These are phyloP conservation scores for Cryptococcus jaspeensis DNA, from an alignment of 1,284 basidiomycete genomes.

Conservation along the genomic window DNA sequence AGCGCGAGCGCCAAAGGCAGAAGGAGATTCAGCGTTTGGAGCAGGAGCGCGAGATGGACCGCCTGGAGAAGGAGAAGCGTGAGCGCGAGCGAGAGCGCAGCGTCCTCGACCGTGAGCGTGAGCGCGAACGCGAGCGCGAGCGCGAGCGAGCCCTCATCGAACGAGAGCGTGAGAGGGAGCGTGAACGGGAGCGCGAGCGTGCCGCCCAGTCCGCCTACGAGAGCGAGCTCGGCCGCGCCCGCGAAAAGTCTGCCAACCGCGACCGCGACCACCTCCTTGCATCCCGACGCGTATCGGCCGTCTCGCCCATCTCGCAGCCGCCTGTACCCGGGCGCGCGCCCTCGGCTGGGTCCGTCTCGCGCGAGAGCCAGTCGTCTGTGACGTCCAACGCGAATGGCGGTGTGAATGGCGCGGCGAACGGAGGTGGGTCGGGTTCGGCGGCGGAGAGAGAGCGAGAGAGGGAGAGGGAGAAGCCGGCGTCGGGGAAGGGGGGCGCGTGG, in stretches of 20 bases:
- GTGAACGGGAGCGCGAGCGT: constrained; percentile 1
- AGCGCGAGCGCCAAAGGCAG: constrained; percentile 38
- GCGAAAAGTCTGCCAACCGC: constrained; percentile 28
- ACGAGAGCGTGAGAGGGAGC: constrained; percentile 14
- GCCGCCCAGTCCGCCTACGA: not conserved
- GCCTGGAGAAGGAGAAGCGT: constrained; percentile 35
- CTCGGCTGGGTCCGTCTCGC: not conserved
- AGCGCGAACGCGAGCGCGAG: constrained; percentile 14
- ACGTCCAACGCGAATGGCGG: not conserved
- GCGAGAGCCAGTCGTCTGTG: not conserved
- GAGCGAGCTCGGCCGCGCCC: constrained; percentile 3
- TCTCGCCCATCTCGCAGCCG: constrained; percentile 23
- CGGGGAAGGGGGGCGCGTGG: constrained; percentile 10
- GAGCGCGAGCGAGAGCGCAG: constrained; percentile 28
- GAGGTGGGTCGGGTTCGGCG: not conserved
- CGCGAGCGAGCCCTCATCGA: constrained; percentile 4
- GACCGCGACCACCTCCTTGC: constrained; percentile 40
- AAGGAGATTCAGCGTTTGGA: constrained; percentile 43
- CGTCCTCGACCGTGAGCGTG: no score
- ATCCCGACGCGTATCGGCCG: constrained; percentile 27
- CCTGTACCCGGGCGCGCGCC: not conserved
- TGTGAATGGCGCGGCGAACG: not conserved
- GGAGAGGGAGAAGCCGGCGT: not conserved
- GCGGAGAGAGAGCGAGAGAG: not conserved
- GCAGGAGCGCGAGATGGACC: constrained; percentile 41